Base-by-base conservation (phyloP, 1,139 yeast genomes). In the Hyphopichia khmerensis region DNA sequence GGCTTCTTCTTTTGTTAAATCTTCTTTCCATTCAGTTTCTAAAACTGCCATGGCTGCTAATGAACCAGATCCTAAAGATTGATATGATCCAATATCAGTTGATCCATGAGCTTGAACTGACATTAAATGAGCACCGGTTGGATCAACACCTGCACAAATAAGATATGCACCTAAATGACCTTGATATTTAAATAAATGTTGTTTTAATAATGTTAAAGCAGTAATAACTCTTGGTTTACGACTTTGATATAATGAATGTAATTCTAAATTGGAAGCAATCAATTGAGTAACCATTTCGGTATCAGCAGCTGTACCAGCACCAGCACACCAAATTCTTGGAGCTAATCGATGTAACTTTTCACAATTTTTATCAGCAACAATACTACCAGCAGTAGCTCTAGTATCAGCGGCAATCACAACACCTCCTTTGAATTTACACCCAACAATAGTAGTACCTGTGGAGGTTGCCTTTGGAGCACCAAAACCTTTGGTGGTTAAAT, bases 261-360 rank as follows among this genome's bases (percentile, higher is more conserved):
- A 72, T 65, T 93, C 99, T 53, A 93, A 73, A 63, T 91, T 91
- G 39, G 96, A 88, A 26, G 91, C 82, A 55, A 90, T 90, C 60
- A 93, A 76, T 65, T 89, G 96, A 6, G 99, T 93, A 24, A 88
- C 96, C 87, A 87, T 86, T 63, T 93, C 98, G 10, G 97, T 93
- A 63, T 93, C 99, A n/a, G 99, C 99, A 36, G 99, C 99, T 16
- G 99, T 93, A 64, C 99, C 99, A 3, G 99, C 99, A 56, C 99
- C 99, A 42, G 97, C 97, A 80, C 98, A 93, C 99, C 99, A 93
- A 59, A 93, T 93, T 60, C 79, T 80, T 11, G 99, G 97, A 2
- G 97, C 80, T 55, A 93, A 79, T 56, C 96, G 74, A 69, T 93
- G 99, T 51, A 93, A 75, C 69, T 93, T 93, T 62, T 91, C 97